These are phyloP conservation scores for Teratosphaeriaceae sp. DNA, from an alignment of 2,329 filamentous ascomycete species.

Conservation along the genomic window DNA sequence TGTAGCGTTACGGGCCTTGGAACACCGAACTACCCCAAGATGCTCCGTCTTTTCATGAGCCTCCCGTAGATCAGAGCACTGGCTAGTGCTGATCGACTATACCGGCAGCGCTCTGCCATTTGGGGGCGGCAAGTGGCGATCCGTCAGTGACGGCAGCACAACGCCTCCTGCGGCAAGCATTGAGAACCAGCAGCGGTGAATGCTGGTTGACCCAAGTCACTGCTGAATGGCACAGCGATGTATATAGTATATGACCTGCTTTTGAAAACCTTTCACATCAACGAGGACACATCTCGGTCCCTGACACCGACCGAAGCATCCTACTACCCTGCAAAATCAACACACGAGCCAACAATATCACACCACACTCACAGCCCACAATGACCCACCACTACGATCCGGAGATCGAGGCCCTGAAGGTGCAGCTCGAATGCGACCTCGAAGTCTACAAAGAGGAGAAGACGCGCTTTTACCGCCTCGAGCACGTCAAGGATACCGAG, in stretches of 20 bases:
- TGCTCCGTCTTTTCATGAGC: slow-evolving; percentile 19
- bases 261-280: not conserved
- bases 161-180: no score
- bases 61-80: no score
- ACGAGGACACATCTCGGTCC: no score
- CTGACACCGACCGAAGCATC: no score
- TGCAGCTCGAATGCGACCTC: slow-evolving; percentile 6
- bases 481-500: not conserved
- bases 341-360: not conserved
- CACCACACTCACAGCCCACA: not conserved
- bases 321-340: no score
- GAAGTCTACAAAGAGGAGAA: slow-evolving; percentile 8
- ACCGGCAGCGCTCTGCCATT: no score
- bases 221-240: not conserved
- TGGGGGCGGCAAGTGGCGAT: no score
- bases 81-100: no score
- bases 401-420: slow-evolving; percentile 6
- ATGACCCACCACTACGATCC: not conserved
- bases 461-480: slow-evolving; percentile 5
- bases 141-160: no score
- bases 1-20: slow-evolving; percentile 23
- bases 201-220: not conserved
- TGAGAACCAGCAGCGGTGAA: not conserved
- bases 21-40: slow-evolving; percentile 23
- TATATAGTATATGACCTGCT: not conserved